These are phyloP conservation scores for Kalmanozyma brasiliensis DNA, from an alignment of 1,284 basidiomycete species.

Conservation along the genomic window DNA sequence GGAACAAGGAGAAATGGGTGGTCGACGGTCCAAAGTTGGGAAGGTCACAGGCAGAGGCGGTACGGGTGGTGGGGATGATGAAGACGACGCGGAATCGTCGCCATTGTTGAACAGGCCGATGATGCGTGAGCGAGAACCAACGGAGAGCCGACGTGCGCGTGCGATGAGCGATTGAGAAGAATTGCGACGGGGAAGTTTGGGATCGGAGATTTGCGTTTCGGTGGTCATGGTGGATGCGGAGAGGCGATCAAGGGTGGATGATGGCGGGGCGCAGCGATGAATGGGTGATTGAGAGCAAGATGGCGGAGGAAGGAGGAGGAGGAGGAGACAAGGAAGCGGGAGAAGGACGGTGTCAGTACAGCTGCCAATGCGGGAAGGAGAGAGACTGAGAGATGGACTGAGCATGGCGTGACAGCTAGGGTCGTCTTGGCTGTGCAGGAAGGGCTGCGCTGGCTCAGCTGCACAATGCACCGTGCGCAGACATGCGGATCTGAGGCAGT, in stretches of 20 bases:
- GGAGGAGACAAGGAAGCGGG: background rate
- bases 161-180: conserved; percentile 18
- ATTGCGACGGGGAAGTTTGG: conserved; percentile 7
- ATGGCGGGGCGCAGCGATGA: background rate
- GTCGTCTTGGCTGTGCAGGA: no score
- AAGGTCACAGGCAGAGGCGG: conserved; percentile 14
- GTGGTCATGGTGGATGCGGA: conserved; percentile 7
- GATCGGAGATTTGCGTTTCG: background rate
- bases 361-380: no score
- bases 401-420: no score
- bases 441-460: no score
- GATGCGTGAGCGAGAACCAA: conserved; percentile 17
- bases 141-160: conserved; percentile 23
- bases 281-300: background rate
- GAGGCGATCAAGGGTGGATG: background rate
- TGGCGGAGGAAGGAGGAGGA: background rate
- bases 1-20: background rate
- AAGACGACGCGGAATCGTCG: background rate
- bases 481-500: no score
- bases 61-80: conserved; percentile 12
- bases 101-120: conserved; percentile 7
- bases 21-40: background rate
- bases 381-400: no score
- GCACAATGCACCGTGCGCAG: no score
- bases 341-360: conserved; percentile 4